These are phyloP conservation scores for Metschnikowia kunwiensis DNA, from an alignment of 805 yeast species.

Conservation along the genomic window DNA sequence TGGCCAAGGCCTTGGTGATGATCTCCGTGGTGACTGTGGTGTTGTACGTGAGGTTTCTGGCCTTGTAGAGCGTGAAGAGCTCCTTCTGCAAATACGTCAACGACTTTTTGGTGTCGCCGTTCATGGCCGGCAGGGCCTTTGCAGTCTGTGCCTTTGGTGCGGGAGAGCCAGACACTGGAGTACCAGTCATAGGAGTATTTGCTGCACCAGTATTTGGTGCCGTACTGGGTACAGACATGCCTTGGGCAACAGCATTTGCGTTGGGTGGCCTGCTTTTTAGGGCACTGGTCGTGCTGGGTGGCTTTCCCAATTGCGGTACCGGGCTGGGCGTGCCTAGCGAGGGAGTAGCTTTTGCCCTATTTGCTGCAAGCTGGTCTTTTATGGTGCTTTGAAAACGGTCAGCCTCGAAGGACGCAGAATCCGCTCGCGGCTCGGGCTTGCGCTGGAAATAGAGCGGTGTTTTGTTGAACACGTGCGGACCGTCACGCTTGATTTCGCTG, in stretches of 20 bases:
- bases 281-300: slow-evolving; percentile 5
- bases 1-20: slow-evolving; percentile 86
- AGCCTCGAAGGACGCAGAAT: not conserved
- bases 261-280: too few species aligned
- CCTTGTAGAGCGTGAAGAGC: slow-evolving; percentile 73
- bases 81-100: slow-evolving; percentile 84
- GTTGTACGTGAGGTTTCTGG: slow-evolving; percentile 64
- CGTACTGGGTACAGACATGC: not conserved
- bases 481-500: slow-evolving; percentile 36
- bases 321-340: slow-evolving; percentile 8
- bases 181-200: not conserved
- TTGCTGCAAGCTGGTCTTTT: slow-evolving; percentile 48
- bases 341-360: slow-evolving; percentile 29
- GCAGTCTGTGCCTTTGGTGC: not conserved
- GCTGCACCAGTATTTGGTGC: not conserved
- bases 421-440: slow-evolving; percentile 1
- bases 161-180: not conserved
- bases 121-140: slow-evolving; percentile 30
- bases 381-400: slow-evolving; percentile 23
- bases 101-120: slow-evolving; percentile 67
- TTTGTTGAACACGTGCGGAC: slow-evolving; percentile 16
- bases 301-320: slow-evolving; percentile 8
- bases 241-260: too few species aligned
- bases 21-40: slow-evolving; percentile 81
- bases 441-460: slow-evolving; percentile 35